Percentiles rank a stretch among this genome's conserved stretches.
phyloP scores from a whole-genome alignment of 108 stramenopile species.

The Fragilaria radians region DNA sequence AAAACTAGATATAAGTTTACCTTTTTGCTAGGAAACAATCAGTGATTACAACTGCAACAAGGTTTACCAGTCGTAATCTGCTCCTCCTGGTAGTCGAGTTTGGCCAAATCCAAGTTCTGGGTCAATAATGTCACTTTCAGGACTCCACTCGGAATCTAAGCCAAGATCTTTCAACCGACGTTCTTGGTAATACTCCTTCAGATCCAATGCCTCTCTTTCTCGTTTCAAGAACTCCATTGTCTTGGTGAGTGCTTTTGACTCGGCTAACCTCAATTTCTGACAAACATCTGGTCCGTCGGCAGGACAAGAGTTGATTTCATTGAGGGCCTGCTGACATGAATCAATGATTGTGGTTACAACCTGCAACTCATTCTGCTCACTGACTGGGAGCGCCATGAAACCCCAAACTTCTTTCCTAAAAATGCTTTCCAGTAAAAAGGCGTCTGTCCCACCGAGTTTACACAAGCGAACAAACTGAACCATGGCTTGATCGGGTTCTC shows the following conservation, averaged over 20 bases:
- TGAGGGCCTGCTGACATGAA: constrained; percentile 48
- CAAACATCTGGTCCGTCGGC: constrained; percentile 46
- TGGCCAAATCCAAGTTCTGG: constrained; percentile 55
- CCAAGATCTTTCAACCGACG: constrained; percentile 85
- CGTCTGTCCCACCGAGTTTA: constrained; percentile 73
- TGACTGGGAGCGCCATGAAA: constrained; percentile 87
- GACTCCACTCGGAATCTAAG: constrained; percentile 78
- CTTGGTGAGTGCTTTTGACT: constrained; percentile 51
- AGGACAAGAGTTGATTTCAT: constrained; percentile 33
- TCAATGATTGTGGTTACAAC: constrained; percentile 56
- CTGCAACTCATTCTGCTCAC: constrained; percentile 72
- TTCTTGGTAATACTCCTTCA: constrained; percentile 93
- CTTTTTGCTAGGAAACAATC: too few relatives aligned
- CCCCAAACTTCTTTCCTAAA: constrained; percentile 93
- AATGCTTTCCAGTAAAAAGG: constrained; percentile 89
- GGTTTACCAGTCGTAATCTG: constrained; percentile 52
- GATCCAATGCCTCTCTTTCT: constrained; percentile 82
- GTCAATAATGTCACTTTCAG: constrained; percentile 60
- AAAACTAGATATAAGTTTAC: too few relatives aligned
- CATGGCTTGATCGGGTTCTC: constrained; percentile 83
- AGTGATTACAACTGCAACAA: too few relatives aligned
- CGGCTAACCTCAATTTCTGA: constrained; percentile 52
- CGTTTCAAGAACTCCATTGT: constrained; percentile 67
- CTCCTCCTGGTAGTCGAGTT: constrained; percentile 60
- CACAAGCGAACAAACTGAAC: constrained; percentile 80